Evolutionary conservation across 768 basidiomycete species (phyloP).

Genomic region (Rhodosporidiobolus sp.): DNA sequence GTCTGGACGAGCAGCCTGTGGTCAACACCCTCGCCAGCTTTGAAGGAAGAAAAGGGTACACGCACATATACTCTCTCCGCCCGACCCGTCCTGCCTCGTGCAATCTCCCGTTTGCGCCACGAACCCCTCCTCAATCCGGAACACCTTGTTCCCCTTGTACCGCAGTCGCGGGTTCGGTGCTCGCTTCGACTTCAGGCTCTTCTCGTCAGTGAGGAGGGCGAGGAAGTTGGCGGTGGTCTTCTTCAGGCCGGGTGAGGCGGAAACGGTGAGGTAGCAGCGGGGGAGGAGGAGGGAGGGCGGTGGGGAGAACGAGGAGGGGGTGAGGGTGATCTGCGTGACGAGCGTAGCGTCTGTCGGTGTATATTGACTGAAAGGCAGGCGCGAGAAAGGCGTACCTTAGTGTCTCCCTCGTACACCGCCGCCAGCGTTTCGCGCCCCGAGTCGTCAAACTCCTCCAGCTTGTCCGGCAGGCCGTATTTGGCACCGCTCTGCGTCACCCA

Average conservation of each 20-base stretch:
- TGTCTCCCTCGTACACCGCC: slow-evolving; percentile 32
- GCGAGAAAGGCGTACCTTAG: slow-evolving; percentile 20
- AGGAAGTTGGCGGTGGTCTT: slow-evolving; percentile 57
- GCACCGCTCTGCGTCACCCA: slow-evolving; percentile 51
- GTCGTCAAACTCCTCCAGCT: slow-evolving; percentile 51
- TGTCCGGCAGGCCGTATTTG: slow-evolving; percentile 53
- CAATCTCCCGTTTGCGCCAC: slow-evolving; percentile 60
- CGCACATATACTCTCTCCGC: slow-evolving; percentile 55
- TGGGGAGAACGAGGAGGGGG: slow-evolving; percentile 50
- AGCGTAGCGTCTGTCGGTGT: slow-evolving; percentile 10
- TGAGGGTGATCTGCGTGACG: slow-evolving; percentile 41
- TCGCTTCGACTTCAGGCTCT: slow-evolving; percentile 55
- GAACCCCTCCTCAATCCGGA: slow-evolving; percentile 56
- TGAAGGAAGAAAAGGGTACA: not conserved
- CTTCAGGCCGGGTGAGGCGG: slow-evolving; percentile 50
- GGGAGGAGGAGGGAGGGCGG: slow-evolving; percentile 53
- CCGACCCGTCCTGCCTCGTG: slow-evolving; percentile 57
- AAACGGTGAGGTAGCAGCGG: slow-evolving; percentile 40
- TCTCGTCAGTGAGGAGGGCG: slow-evolving; percentile 54
- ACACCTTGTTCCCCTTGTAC: slow-evolving; percentile 54
- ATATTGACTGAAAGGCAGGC: not conserved
- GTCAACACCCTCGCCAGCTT: not conserved
- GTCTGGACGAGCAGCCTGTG: slow-evolving; percentile 41
- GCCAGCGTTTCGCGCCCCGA: slow-evolving; percentile 53
- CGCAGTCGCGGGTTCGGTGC: slow-evolving; percentile 55